Evolutionary conservation across 176 grass and related monocot genomes (phyloP).

Genomic region (Alopecurus myosuroides): DNA sequence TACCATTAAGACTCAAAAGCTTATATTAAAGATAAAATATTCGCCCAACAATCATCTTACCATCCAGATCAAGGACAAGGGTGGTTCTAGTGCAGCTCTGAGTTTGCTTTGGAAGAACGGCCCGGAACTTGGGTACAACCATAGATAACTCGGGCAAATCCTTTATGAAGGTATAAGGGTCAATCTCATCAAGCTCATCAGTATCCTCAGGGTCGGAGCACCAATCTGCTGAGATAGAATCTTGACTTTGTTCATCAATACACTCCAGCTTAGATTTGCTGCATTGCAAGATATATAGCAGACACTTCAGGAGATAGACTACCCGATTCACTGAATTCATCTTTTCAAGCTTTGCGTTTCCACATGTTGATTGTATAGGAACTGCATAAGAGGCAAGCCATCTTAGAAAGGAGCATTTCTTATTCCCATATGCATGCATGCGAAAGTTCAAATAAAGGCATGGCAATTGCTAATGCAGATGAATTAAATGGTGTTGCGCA

Average conservation of each 20-base stretch:
- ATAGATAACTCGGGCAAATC: constrained; percentile 80
- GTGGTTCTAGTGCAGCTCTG: constrained; percentile 84
- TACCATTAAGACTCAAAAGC: not conserved
- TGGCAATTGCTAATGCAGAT: not conserved
- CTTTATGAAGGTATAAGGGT: constrained; percentile 75
- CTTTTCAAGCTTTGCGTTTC: constrained; percentile 34
- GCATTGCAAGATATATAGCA: constrained; percentile 64
- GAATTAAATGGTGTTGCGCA: not conserved
- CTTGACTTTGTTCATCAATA: constrained; percentile 80
- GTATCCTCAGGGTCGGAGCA: constrained; percentile 48
- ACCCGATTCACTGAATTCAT: constrained; percentile 66
- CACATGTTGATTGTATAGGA: constrained; percentile 29
- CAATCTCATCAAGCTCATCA: constrained; percentile 68
- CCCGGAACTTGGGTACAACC: constrained; percentile 86
- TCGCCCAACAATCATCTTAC: constrained; percentile 29
- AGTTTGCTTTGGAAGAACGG: constrained; percentile 89
- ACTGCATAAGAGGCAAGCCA: not conserved
- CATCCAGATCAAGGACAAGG: constrained; percentile 94
- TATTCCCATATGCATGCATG: not conserved
- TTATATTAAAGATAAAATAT: not conserved
- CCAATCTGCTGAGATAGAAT: constrained; percentile 59
- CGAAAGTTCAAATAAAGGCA: not conserved
- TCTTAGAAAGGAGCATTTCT: not conserved
- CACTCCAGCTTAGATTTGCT: constrained; percentile 73
- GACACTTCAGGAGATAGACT: constrained; percentile 87